A percentile compares a stretch with the other conserved stretches of the same genome.
Conservation (phyloP, 768 basidiomycete genomes). For the Termitomyces sp. region DNA sequence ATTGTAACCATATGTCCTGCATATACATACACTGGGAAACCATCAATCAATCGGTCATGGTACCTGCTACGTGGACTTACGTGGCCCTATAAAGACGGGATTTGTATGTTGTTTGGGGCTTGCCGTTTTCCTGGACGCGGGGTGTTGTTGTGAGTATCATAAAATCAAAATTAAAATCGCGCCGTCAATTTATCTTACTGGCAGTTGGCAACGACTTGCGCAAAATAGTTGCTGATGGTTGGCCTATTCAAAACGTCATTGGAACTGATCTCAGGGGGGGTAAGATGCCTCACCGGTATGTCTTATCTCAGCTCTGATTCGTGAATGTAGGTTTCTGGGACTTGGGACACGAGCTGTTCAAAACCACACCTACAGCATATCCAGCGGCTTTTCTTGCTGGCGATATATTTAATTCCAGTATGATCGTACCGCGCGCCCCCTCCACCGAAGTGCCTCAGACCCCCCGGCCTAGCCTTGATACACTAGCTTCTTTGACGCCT, state of each 20-base stretch:
- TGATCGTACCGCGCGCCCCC: slow-evolving; percentile 24
- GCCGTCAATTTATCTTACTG: neutral
- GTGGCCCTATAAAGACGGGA: neutral
- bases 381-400: slow-evolving; percentile 46
- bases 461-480: slow-evolving; percentile 20
- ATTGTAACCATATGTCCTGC: no score
- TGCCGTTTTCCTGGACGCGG: slow-evolving; percentile 28
- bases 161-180: neutral
- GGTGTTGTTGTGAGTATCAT: slow-evolving; percentile 26
- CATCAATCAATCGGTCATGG: neutral
- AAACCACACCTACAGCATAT: slow-evolving; percentile 36
- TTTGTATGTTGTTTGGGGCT: neutral
- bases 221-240: slow-evolving; percentile 28
- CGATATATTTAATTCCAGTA: slow-evolving; percentile 37
- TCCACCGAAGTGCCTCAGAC: slow-evolving; percentile 17
- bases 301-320: neutral
- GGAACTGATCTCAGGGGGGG: slow-evolving; percentile 27
- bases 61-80: neutral
- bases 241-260: slow-evolving; percentile 23
- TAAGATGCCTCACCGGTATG: slow-evolving; percentile 1
- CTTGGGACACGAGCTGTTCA: slow-evolving; percentile 49
- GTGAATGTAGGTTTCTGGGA: slow-evolving; percentile 44
- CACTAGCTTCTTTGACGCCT: slow-evolving; percentile 36
- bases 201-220: slow-evolving; percentile 30
- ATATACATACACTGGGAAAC: neutral